Evolutionary conservation across 140 eudicot genomes (phyloP).

Genomic region (Bidens hawaiensis): DNA sequence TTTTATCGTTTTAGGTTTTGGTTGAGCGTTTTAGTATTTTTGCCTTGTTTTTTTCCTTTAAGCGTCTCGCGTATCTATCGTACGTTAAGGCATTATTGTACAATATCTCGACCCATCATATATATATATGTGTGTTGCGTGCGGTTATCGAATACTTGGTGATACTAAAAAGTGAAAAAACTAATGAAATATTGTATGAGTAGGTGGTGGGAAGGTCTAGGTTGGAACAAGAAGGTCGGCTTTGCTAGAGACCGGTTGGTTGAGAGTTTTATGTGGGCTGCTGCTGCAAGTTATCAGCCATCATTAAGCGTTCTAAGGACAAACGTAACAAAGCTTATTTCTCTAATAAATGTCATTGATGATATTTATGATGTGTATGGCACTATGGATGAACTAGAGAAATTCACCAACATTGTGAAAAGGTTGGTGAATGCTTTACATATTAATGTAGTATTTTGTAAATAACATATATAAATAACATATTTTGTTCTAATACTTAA

Average conservation of each 20-base stretch:
- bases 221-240: conserved; percentile 10
- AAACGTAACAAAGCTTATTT: conserved; percentile 11
- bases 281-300: conserved; percentile 26
- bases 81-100: too few relatives aligned
- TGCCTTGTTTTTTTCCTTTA: too few relatives aligned
- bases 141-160: not conserved
- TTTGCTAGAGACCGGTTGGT: conserved; percentile 39
- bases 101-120: too few relatives aligned
- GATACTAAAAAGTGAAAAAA: not conserved
- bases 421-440: conserved; percentile 21
- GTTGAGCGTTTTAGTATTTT: too few relatives aligned
- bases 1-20: too few relatives aligned
- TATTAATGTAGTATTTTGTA: too few relatives aligned
- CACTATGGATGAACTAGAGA: not conserved
- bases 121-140: not conserved
- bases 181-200: not conserved
- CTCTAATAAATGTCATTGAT: conserved; percentile 25
- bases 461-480: too few relatives aligned
- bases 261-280: conserved; percentile 29
- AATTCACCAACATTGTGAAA: not conserved
- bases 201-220: conserved; percentile 24
- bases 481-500: too few relatives aligned
- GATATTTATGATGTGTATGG: conserved; percentile 11
- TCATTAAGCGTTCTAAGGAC: not conserved
- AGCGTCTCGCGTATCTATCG: too few relatives aligned